Conservation (phyloP, 1,139 yeast genomes). For the Keqinozyma sinolaborantium region DNA sequence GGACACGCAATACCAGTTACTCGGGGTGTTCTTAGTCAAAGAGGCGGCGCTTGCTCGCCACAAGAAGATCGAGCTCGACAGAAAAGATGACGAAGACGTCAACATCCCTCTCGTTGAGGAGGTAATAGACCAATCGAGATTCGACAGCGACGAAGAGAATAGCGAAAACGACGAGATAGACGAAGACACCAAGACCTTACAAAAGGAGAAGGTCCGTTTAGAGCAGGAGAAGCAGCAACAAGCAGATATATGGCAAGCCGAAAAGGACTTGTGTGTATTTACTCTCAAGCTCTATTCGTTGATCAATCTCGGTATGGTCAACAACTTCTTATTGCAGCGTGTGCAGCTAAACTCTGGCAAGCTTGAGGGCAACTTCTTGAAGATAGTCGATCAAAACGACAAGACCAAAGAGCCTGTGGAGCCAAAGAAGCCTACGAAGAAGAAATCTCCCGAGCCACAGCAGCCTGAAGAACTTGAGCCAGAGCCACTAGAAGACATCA, state of each 20-base stretch:
- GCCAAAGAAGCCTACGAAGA: background rate
- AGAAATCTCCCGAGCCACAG: background rate
- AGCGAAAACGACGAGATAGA: constrained; percentile 19
- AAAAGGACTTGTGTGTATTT: constrained; percentile 48
- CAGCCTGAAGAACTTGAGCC: background rate
- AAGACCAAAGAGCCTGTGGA: constrained; percentile 5
- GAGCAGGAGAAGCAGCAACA: constrained; percentile 9
- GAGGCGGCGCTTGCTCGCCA: constrained; percentile 27
- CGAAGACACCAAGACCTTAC: constrained; percentile 7
- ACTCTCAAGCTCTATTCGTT: constrained; percentile 49
- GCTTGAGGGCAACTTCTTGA: constrained; percentile 41
- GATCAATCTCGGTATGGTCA: constrained; percentile 35
- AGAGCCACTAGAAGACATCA: no score
- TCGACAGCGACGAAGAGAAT: constrained; percentile 12
- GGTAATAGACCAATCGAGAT: constrained; percentile 19
- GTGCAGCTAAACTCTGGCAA: constrained; percentile 42
- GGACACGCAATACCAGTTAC: constrained; percentile 20
- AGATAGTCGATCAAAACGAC: constrained; percentile 20
- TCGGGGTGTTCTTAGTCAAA: constrained; percentile 30
- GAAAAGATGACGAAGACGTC: constrained; percentile 58
- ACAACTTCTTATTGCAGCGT: constrained; percentile 29
- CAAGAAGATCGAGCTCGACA: constrained; percentile 40
- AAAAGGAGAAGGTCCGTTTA: constrained; percentile 4
- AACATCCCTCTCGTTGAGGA: constrained; percentile 2
- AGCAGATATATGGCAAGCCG: constrained; percentile 27